Base-by-base conservation (phyloP, 2,329 filamentous ascomycete genomes). In the Penicillium hesseltinei region DNA sequence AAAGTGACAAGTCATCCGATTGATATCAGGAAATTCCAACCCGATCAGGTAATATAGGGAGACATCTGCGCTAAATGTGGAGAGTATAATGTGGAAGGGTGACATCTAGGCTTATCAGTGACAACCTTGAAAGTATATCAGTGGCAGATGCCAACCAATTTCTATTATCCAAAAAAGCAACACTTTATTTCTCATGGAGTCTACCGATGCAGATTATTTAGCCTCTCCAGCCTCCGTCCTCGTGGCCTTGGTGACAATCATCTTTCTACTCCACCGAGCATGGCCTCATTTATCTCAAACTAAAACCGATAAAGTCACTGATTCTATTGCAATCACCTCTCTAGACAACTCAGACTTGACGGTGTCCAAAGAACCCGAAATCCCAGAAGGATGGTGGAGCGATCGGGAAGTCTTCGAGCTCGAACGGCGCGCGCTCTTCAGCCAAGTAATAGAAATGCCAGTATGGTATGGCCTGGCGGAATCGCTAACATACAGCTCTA, bases 351-450 rank as follows among this genome's bases (percentile, higher is more conserved):
- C n/a, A 5, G 31, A 35, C 11, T 17, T 62, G 13, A 25, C 40
- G 0, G 76, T 78, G 2, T 66, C 59, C 10, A 77, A 78, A 58
- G 76, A 78, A 57, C 69, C 73, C 0, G 73, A 77, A 17, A 71
- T 79, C 38, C 77, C 77, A 38, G 67, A 68, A 47, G 63, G 69
- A 45, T 75, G 72, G 71, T 71, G 66, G 61, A 76, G 70, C 23
- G 75, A 75, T 31, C 71, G 71, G 13, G 73, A 77, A 27, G 70
- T 78, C 43, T 82, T 79, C 55, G 71, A 77, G 35, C 70, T 82
- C 5, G 80, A 83, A 64, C 72, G 74, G 51, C 76, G 81, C 33
- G 78, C 79, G 0, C 75, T 83, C 29, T 81, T 82, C 66, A 78
- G 75, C 62, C 79, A 79, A 66, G 78, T 77, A 71, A 44, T 52